phyloP scores from a whole-genome alignment of 495 filamentous ascomycete species.

The Penicillium fimorum region DNA sequence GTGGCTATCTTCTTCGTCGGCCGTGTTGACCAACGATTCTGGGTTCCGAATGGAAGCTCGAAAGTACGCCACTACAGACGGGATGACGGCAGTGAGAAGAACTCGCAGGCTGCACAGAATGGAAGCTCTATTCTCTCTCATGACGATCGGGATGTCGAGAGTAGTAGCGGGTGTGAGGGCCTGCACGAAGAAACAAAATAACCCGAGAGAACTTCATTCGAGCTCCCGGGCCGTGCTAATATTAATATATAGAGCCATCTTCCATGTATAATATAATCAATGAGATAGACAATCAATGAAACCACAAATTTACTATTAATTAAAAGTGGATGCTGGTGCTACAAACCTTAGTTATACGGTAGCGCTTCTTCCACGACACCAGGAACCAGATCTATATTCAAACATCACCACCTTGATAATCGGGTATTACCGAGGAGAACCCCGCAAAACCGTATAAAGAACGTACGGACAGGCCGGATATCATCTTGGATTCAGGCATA shows the following conservation, averaged over 20 bases:
- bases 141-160: not conserved
- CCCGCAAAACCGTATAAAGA: no score
- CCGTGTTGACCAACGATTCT: conserved; percentile 72
- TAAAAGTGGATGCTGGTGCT: not conserved
- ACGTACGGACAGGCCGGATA: no score
- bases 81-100: conserved; percentile 17
- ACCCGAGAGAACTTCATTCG: not conserved
- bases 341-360: no score
- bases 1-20: conserved; percentile 60
- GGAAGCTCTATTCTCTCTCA: not conserved
- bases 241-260: not conserved
- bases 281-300: not conserved
- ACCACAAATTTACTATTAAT: not conserved
- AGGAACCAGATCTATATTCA: no score
- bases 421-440: no score
- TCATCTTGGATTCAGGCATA: no score
- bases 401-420: no score
- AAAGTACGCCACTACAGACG: conserved; percentile 21
- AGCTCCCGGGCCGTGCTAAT: not conserved
- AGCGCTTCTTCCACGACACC: no score
- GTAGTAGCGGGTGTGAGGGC: not conserved
- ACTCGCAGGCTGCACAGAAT: not conserved
- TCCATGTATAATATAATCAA: not conserved
- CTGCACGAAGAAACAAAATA: not conserved
- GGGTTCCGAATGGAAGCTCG: conserved; percentile 47